Evolutionary conservation across 306 rosid species (phyloP), one percentile per base, ranked within the genome.

Genomic region (Sicyos baderoa): DNA sequence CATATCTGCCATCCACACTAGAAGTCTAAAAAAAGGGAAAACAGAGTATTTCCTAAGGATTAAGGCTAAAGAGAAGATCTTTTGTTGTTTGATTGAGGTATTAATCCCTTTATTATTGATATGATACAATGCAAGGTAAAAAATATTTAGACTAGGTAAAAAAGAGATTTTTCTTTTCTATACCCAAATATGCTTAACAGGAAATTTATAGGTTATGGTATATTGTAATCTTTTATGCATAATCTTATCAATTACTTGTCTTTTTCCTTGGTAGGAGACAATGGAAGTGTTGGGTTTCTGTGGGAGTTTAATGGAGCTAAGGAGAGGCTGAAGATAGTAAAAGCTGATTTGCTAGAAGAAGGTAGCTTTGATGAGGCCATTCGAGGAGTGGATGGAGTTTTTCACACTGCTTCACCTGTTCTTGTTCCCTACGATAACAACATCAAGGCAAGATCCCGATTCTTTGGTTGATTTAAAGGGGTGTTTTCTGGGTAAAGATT

Each of bases 381-480:
- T 0, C 72, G 19, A 13, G 92, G 95, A 4, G 91, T 87, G 57
- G 86, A 87, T 71, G 95, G 95, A 13, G 93, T 89, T 22, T 92
- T 86, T 82, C 97, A 92, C 67, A 87, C 90, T 3, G 93, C 95
- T 0, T 90, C 95, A 7, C 97, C 95, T 0, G 93, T 89, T 21
- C 48, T 89, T 18, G 89, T 89, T 48, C 87, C 87, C 10, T 58
- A 73, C 15, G 85, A 87, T 17, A 59, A 84, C 27, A 81, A 87
- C 54, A 50, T 89, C 81, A 82, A 87, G 94, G 97, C 81, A 59
- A 17, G 55, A 2, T 27, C 71, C 37, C 27, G 32, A 58, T 40
- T 10, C 51, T 62, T 4, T 8, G 14, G 11, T n/a, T n/a, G 4
- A 61, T 10, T 61, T 37, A 35, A 35, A 22, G 48, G 42, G 21